Evolutionary conservation across 1,284 basidiomycete species (phyloP).

Genomic region (Apiotrichum akiyoshidainum): DNA sequence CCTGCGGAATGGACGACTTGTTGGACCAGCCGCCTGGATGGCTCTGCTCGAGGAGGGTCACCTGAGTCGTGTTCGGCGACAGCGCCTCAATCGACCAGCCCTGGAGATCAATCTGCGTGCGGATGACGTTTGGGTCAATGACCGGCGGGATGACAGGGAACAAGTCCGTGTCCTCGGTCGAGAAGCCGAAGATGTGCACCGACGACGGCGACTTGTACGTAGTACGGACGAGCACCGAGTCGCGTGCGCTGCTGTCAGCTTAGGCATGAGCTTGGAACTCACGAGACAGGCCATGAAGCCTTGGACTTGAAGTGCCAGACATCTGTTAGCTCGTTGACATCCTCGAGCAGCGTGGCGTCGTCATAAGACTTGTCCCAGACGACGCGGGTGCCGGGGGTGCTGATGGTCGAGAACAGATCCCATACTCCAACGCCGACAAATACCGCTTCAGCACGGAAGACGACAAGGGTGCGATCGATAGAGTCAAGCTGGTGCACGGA

Average conservation of each 20-base stretch:
- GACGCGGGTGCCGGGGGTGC: conserved; percentile 72
- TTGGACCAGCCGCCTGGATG: conserved; percentile 97
- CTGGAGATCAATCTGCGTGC: conserved; percentile 90
- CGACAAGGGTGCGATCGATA: conserved; percentile 93
- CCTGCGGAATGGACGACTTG: conserved; percentile 85
- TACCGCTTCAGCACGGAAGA: conserved; percentile 93
- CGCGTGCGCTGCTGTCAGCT: conserved; percentile 65
- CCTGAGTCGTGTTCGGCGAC: conserved; percentile 89
- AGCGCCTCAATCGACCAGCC: conserved; percentile 96
- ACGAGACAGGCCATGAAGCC: conserved; percentile 88
- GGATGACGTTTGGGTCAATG: conserved; percentile 70
- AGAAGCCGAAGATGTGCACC: conserved; percentile 94
- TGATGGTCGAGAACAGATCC: conserved; percentile 89
- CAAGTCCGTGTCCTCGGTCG: conserved; percentile 79
- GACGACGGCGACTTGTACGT: conserved; percentile 95
- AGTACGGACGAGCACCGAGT: conserved; percentile 85
- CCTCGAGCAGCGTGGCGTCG: conserved; percentile 77
- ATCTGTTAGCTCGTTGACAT: conserved; percentile 86
- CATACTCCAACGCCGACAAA: conserved; percentile 95
- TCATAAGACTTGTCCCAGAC: conserved; percentile 92
- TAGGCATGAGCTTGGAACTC: conserved; percentile 44
- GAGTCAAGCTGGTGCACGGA: conserved; percentile 94
- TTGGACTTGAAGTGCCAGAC: conserved; percentile 87
- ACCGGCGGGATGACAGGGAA: conserved; percentile 74
- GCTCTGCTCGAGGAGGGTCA: conserved; percentile 93